Evolutionary conservation across 2,329 filamentous ascomycete genomes (phyloP), one percentile per base, ranked within the genome.

Genomic region (Pseudogymnoascus pannorum): DNA sequence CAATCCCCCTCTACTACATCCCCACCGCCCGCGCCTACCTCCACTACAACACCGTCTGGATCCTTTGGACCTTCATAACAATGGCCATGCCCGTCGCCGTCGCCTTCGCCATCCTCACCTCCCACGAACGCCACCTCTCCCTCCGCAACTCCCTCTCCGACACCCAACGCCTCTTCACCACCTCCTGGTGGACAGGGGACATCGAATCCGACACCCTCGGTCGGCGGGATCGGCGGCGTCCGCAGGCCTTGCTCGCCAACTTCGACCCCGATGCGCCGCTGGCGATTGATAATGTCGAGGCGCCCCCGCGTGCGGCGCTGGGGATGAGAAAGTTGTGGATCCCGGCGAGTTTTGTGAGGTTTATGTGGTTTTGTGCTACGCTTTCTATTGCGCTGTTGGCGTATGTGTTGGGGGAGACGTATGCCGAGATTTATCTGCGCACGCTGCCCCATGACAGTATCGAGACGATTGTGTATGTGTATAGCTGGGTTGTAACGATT

Each of bases 31-130:
- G 77, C 58, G 83, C 79, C 57, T 73, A 87, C 48, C 84, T 81
- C 8, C 71, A 75, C 6, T 83, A 87, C 73, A 88, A 88, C 71
- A 87, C 86, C 1, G 78, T 81, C 1, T 88, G 86, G 86, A 85
- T 87, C 64, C 80, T 82, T 7, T 87, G 86, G 82, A 87, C 85
- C 0, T 88, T 88, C 71, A 77, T 86, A 68, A 84, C 85, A 68
- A 88, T 88, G 86, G 83, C 84, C 42, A 78, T 87, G 75, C 86
- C 86, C 2, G 83, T 88, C n/a, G 77, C 81, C 51, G 84, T 87
- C 62, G 85, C 86, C 16, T 85, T 87, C 68, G 73, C 79, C 62
- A 86, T 88, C 65, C 77, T 88, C 18, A 79, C 86, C 69, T 81
- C 79, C 33, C 83, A 86, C 63, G 83, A 87, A 72, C 81, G 86